Conservation (phyloP, 257 asterid genomes). For the Fraxinus pennsylvanica region DNA sequence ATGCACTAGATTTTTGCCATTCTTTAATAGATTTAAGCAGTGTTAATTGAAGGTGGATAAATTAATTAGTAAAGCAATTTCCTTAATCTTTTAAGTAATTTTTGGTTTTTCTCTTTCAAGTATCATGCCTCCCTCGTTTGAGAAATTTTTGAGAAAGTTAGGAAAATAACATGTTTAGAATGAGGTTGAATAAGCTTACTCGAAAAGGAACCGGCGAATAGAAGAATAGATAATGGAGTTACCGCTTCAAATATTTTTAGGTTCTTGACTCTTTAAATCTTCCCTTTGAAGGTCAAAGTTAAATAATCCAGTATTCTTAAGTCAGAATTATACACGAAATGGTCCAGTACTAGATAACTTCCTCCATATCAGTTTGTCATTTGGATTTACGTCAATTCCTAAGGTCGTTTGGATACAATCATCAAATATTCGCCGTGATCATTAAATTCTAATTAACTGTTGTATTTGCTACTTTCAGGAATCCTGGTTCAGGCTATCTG, state of each 20-base stretch:
- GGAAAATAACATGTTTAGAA: not conserved
- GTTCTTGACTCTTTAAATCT: not conserved
- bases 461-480: constrained; percentile 49
- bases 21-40: not conserved
- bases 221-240: not conserved
- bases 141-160: not conserved
- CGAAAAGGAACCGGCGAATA: not conserved
- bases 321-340: no score
- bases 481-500: constrained; percentile 70
- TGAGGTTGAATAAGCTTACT: not conserved
- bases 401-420: no score
- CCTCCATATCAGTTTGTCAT: no score
- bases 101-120: not conserved
- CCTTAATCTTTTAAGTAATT: not conserved
- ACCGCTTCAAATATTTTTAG: not conserved
- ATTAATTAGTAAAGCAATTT: not conserved
- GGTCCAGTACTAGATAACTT: no score
- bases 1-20: not conserved
- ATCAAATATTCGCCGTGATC: no score
- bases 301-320: not conserved
- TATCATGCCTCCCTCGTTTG: no score
- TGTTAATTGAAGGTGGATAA: not conserved
- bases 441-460: no score
- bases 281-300: not conserved
- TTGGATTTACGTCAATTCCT: no score